Percentiles rank a stretch among this genome's conserved stretches.
Evolutionary conservation across 1,284 basidiomycete genomes (phyloP).

Genomic region (Rugosomyces carneus): DNA sequence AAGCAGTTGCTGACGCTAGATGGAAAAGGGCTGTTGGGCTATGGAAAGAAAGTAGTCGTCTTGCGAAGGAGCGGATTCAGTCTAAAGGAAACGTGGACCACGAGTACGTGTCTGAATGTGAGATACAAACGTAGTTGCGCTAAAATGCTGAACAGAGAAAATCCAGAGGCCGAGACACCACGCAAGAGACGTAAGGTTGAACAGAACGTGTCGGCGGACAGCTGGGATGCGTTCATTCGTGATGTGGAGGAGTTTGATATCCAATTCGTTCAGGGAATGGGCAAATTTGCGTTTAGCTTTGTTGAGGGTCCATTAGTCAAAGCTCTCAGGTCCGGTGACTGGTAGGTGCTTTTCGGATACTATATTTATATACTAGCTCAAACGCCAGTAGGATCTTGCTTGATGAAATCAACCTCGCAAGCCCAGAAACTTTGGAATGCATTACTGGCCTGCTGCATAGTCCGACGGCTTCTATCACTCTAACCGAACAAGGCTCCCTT

Average conservation of each 20-base stretch:
- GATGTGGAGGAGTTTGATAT: slow-evolving; percentile 81
- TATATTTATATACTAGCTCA: slow-evolving; percentile 1
- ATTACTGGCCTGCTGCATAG: slow-evolving; percentile 83
- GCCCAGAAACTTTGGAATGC: slow-evolving; percentile 92
- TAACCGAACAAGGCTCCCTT: slow-evolving; percentile 92
- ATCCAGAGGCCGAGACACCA: slow-evolving; percentile 40
- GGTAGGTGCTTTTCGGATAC: slow-evolving; percentile 47
- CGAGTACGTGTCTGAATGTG: slow-evolving; percentile 32
- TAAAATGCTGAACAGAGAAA: slow-evolving; percentile 16
- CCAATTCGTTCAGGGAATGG: slow-evolving; percentile 79
- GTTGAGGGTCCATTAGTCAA: slow-evolving; percentile 96
- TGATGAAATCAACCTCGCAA: slow-evolving; percentile 96
- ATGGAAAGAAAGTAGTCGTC: slow-evolving; percentile 75
- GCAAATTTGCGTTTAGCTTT: slow-evolving; percentile 90
- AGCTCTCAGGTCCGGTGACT: slow-evolving; percentile 85
- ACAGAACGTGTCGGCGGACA: slow-evolving; percentile 41
- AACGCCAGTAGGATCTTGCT: slow-evolving; percentile 70
- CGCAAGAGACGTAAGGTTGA: slow-evolving; percentile 74
- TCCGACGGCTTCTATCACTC: slow-evolving; percentile 83
- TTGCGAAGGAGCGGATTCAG: slow-evolving; percentile 61
- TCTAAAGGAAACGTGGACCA: slow-evolving; percentile 35
- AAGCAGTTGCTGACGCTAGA: slow-evolving; percentile 76
- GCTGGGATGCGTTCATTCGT: slow-evolving; percentile 72
- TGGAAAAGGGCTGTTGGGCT: slow-evolving; percentile 84
- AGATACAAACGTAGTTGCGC: neutral